These are phyloP conservation scores for Cryptosporidium parvum DNA, from an alignment of 169 alveolate genomes.

Conservation along the genomic window DNA sequence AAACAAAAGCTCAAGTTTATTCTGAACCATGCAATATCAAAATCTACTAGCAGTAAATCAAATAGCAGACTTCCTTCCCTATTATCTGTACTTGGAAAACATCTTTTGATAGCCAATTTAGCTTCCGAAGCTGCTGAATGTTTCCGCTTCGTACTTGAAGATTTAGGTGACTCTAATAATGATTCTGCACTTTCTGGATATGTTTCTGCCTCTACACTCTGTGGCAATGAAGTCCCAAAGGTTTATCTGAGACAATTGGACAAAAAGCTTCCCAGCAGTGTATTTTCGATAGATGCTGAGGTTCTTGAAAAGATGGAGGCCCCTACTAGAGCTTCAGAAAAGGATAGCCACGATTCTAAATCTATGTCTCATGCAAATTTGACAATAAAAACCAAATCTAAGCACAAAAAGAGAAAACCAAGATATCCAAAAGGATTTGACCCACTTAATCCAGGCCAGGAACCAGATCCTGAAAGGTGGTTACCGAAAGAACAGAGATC, in stretches of 20 bases:
- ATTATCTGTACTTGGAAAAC: conserved; percentile 47
- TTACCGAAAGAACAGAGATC: conserved; percentile 78
- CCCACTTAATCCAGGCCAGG: conserved; percentile 78
- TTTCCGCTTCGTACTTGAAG: conserved; percentile 29
- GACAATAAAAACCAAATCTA: conserved; percentile 21
- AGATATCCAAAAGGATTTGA: conserved; percentile 81
- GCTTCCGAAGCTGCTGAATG: conserved; percentile 40
- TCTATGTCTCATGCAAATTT: background rate
- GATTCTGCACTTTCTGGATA: conserved; percentile 46
- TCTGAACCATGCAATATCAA: background rate
- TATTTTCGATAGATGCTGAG: conserved; percentile 68
- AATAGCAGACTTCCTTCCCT: conserved; percentile 7
- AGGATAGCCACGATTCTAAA: background rate
- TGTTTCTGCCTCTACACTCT: conserved; percentile 10
- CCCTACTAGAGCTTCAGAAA: background rate
- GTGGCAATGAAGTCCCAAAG: background rate
- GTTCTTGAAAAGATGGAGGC: conserved; percentile 31
- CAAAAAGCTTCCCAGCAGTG: conserved; percentile 27
- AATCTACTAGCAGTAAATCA: background rate
- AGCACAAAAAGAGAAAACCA: conserved; percentile 68
- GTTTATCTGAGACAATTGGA: conserved; percentile 24
- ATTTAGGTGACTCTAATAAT: conserved; percentile 2
- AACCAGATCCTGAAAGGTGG: conserved; percentile 83
- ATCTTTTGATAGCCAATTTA: conserved; percentile 7
- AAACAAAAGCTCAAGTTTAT: conserved; percentile 6